These are phyloP conservation scores for Phaeosphaeria sp. DNA, from an alignment of 2,329 filamentous ascomycete species.

Conservation along the genomic window DNA sequence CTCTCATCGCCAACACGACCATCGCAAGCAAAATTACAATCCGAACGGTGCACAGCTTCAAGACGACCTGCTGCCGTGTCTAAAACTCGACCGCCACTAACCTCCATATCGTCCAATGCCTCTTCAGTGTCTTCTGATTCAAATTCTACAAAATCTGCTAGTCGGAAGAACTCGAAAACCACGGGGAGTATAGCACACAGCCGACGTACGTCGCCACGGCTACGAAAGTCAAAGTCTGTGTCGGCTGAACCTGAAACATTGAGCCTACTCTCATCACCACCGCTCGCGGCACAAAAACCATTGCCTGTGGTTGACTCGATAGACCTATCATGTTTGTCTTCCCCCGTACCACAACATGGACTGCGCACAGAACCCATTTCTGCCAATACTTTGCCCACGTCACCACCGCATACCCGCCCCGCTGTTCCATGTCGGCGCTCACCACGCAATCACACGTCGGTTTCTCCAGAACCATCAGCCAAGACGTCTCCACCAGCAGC, in stretches of 20 bases:
- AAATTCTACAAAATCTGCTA: slow-evolving; percentile 10
- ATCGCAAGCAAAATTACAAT: slow-evolving; percentile 1
- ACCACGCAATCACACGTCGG: slow-evolving; percentile 21
- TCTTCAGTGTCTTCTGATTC: slow-evolving; percentile 18
- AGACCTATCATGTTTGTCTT: slow-evolving; percentile 30
- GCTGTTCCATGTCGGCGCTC: slow-evolving; percentile 23
- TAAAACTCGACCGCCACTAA: slow-evolving; percentile 27
- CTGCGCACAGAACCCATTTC: background rate
- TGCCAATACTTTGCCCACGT: background rate
- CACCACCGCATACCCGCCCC: slow-evolving; percentile 10
- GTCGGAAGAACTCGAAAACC: slow-evolving; percentile 8
- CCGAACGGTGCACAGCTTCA: slow-evolving; percentile 2
- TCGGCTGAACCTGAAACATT: slow-evolving; percentile 29
- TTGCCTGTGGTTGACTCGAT: slow-evolving; percentile 25
- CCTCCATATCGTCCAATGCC: slow-evolving; percentile 35
- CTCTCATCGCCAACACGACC: slow-evolving; percentile 26
- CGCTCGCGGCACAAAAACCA: background rate
- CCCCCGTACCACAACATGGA: slow-evolving; percentile 7
- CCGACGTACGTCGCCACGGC: slow-evolving; percentile 31
- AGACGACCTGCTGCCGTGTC: slow-evolving; percentile 7
- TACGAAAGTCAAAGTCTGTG: slow-evolving; percentile 20
- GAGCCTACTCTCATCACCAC: slow-evolving; percentile 28
- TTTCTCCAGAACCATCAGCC: slow-evolving; percentile 6
- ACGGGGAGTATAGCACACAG: slow-evolving; percentile 1
- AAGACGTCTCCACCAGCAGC: slow-evolving; percentile 26